Evolutionary conservation across 73 alveolate species (phyloP), one percentile per base, ranked within the genome.

Genomic region (Breviolum minutum): DNA sequence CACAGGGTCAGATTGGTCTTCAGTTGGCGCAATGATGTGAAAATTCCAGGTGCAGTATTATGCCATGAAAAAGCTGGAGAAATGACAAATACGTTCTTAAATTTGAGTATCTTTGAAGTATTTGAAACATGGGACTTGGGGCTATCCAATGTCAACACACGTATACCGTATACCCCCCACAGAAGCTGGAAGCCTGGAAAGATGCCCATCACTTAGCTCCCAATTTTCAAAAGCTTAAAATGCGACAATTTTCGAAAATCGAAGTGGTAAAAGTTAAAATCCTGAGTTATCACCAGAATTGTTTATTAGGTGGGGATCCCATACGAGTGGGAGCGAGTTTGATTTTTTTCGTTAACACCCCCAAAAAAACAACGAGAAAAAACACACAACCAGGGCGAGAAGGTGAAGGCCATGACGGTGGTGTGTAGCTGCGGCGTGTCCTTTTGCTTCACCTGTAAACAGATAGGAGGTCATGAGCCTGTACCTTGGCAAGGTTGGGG

Each of bases 371-470:
- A 14, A 68, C 17, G 77, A 22, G 4, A 68, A 68, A 22, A 68
- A 68, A 40, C 60, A 68, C 1, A 40, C 60, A 40, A 22, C 64
- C 17, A 79, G 64, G 63, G 84, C 29, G 84, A 87, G 69, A 30
- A 64, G 5, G 8, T 62, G 74, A 73, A 27, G 89, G 86, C 91
- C 63, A 40, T 80, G 9, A 74, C 98, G 24, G 98, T 81, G 60
- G 90, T 92, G 17, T 92, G 98, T 90, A 62, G 81, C 71, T 92
- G 98, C 54, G 98, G 98, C n/a, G 27, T 63, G 29, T 61, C 83
- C 27, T 92, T 92, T 27, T 92, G 98, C 98, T 92, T 92, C 54
- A 48, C 48, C 48, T 92, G 98, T 68, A 92, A 92, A 54, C 66
- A 80, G 60, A 16, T 92, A 29, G 90, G 82, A 0, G 90, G 98